phyloP scores from a whole-genome alignment of 371 early-diverging fungal genomes.

The Mortierella sp. region DNA sequence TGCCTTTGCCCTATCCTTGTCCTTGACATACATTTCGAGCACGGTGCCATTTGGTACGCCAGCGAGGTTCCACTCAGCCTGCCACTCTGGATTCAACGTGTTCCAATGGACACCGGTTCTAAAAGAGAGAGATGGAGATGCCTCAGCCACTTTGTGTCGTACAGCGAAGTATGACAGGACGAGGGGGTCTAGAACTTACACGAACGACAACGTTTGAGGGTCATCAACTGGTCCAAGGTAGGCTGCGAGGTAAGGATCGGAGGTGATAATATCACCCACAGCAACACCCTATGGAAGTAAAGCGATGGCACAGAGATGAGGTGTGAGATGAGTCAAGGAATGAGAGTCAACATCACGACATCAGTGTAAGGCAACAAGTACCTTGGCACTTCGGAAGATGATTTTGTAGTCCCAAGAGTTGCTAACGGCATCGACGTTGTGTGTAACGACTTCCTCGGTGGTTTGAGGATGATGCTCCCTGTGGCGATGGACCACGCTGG shows the following conservation, averaged over 20 bases:
- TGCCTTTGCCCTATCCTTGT: slow-evolving; percentile 46
- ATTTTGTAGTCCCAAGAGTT: slow-evolving; percentile 40
- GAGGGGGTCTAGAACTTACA: slow-evolving; percentile 15
- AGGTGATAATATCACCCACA: slow-evolving; percentile 36
- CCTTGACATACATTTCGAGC: slow-evolving; percentile 25
- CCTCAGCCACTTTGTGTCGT: no score
- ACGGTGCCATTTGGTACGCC: slow-evolving; percentile 35
- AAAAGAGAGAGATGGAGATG: slow-evolving; percentile 1
- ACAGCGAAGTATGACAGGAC: no score
- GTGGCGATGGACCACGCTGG: slow-evolving; percentile 9
- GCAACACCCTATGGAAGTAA: slow-evolving; percentile 25
- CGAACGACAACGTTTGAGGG: slow-evolving; percentile 11
- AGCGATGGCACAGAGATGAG: not conserved
- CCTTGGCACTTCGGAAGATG: slow-evolving; percentile 37
- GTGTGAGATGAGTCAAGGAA: no score
- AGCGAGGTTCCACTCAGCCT: slow-evolving; percentile 37
- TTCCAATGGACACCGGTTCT: slow-evolving; percentile 49
- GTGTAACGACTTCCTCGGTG: slow-evolving; percentile 1
- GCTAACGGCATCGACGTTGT: slow-evolving; percentile 4
- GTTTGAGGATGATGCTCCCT: slow-evolving; percentile 1
- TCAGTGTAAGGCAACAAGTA: slow-evolving; percentile 5
- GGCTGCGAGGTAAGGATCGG: slow-evolving; percentile 46
- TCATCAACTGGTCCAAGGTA: slow-evolving; percentile 33
- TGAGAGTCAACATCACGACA: no score
- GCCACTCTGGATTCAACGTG: slow-evolving; percentile 41